Evolutionary conservation across 176 grass and related monocot genomes (phyloP), one percentile per base, ranked within the genome.

Genomic region (Alloteropsis semialata): DNA sequence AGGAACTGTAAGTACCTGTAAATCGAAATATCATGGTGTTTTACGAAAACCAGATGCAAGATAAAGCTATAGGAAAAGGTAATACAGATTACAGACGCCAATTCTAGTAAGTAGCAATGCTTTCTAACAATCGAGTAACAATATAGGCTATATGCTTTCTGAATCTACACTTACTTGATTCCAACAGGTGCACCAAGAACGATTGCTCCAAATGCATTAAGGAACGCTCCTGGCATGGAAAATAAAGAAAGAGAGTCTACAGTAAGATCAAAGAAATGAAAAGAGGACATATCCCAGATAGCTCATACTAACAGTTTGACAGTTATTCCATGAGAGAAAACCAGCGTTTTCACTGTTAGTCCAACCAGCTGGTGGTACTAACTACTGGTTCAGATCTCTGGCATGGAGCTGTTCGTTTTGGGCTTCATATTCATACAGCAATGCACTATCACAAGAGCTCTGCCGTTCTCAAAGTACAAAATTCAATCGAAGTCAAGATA

Each of bases 121-220:
- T 37, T 44, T 56, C 19, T 70, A 42, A 12, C 51, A 36, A 72
- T 45, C 3, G 10, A 10, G 71, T 45, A 51, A 53, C 16, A 34
- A 76, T 42, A 19, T 18, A 74, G 11, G 44, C 6, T n/a, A 72
- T 21, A 4, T 18, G n/a, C 21, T 56, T 56, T 56, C 29, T 25
- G 29, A 45, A 44, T 4, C 1, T 60, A 21, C 8, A 83, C 92
- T 90, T 88, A 99, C 93, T 96, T 94, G 63, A 83, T 69, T 60
- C 96, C 89, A 74, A 99, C 79, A 19, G 96, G 96, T 16, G 93
- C 89, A 58, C 93, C 93, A 37, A 99, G 90, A 89, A 96, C 93
- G 51, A 99, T 87, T n/a, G 93, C 89, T 22, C 91, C 93, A 90
- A 96, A 96, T 84, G 96, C 91, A 89, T 99, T 99, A 82, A 99